phyloP scores from a whole-genome alignment of 345 rosid genomes.

The Mercurialis annua region DNA sequence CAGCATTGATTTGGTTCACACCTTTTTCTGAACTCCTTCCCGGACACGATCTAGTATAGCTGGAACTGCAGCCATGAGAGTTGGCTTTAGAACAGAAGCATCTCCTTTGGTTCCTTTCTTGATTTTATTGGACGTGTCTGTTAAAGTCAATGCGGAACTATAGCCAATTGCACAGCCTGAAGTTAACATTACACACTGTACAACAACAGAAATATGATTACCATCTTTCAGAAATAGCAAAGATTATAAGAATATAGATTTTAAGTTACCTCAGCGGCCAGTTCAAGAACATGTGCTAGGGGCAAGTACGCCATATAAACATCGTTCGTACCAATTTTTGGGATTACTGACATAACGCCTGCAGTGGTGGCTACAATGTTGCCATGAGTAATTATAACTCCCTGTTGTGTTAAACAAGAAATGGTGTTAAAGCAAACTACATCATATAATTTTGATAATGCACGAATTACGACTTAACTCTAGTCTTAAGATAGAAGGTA shows the following conservation, averaged over 20 bases:
- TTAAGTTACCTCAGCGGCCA: constrained; percentile 75
- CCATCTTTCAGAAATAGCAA: constrained; percentile 6
- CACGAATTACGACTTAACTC: no score
- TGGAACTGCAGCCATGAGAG: constrained; percentile 87
- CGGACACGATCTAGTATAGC: constrained; percentile 81
- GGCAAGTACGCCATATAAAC: constrained; percentile 81
- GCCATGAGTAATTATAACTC: constrained; percentile 90
- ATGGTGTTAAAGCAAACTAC: constrained; percentile 22
- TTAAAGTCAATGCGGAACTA: constrained; percentile 76
- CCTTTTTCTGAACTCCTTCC: constrained; percentile 84
- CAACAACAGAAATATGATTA: constrained; percentile 26
- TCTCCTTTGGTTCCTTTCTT: constrained; percentile 93
- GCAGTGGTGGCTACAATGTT: constrained; percentile 80
- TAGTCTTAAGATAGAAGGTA: constrained; percentile 2
- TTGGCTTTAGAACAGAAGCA: constrained; percentile 70
- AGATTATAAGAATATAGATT: constrained; percentile 14
- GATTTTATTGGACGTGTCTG: constrained; percentile 76
- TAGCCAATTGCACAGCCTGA: constrained; percentile 84
- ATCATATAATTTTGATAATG: background rate
- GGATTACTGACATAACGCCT: constrained; percentile 68
- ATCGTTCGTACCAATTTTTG: constrained; percentile 49
- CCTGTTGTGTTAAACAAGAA: constrained; percentile 41
- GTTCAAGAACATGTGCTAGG: constrained; percentile 90
- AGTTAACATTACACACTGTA: constrained; percentile 58
- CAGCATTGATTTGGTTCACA: constrained; percentile 5